phyloP scores from a whole-genome alignment of 768 basidiomycete species.

The Russula sp. region DNA sequence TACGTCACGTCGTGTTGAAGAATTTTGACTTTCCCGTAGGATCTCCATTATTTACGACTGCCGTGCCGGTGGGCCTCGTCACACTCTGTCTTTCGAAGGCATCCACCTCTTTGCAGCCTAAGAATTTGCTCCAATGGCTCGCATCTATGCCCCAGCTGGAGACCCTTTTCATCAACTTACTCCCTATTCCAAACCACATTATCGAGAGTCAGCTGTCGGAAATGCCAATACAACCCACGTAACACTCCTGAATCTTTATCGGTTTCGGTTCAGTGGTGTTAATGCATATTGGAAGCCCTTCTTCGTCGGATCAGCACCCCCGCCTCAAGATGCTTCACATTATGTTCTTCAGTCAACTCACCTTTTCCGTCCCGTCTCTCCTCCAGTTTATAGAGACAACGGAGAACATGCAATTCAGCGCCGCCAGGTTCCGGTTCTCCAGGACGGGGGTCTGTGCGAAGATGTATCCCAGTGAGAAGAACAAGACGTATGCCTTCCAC shows the following conservation, averaged over 20 bases:
- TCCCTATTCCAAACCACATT: neutral
- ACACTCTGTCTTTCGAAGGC: neutral
- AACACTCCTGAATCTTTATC: constrained; percentile 1
- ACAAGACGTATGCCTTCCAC: no score
- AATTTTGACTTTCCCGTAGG: neutral
- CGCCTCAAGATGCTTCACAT: neutral
- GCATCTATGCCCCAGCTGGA: constrained; percentile 3
- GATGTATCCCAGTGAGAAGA: neutral
- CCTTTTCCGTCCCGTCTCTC: neutral
- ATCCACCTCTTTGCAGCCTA: neutral
- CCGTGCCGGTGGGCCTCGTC: neutral
- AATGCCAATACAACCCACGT: neutral
- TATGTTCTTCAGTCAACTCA: neutral
- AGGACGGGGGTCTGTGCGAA: neutral
- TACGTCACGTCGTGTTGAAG: neutral
- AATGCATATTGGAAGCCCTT: neutral
- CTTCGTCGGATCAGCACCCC: constrained; percentile 3
- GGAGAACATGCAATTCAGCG: neutral
- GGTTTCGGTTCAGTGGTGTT: neutral
- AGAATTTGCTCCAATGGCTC: neutral
- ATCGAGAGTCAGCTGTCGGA: neutral
- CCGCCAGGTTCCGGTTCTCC: neutral
- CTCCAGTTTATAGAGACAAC: neutral
- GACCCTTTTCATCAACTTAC: neutral
- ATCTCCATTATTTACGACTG: neutral